Conservation (phyloP, 2,329 filamentous ascomycete genomes). For the Phialophora macrospora region DNA sequence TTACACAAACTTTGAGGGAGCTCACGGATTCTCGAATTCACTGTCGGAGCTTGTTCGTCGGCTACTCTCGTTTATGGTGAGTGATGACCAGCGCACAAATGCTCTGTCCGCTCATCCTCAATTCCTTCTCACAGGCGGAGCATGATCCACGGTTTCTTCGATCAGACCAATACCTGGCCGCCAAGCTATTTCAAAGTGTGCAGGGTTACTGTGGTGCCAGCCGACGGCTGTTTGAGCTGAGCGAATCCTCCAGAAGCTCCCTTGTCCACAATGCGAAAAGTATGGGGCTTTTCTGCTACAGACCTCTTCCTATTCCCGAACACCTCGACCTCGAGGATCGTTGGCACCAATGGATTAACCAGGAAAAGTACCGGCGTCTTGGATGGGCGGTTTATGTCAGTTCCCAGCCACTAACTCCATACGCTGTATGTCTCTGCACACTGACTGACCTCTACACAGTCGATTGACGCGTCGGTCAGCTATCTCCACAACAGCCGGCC, state of each 20-base stretch:
- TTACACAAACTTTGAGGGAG: constrained; percentile 12
- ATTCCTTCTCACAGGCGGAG: constrained; percentile 10
- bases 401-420: neutral
- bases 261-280: constrained; percentile 17
- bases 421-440: neutral
- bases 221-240: constrained; percentile 17
- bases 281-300: constrained; percentile 18
- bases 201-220: constrained; percentile 23
- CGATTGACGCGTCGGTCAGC: constrained; percentile 11
- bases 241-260: constrained; percentile 8
- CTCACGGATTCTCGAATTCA: constrained; percentile 11
- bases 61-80: constrained; percentile 17
- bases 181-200: constrained; percentile 14
- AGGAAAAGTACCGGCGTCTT: constrained; percentile 12
- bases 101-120: neutral
- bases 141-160: constrained; percentile 16
- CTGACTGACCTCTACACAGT: neutral
- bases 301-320: neutral
- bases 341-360: constrained; percentile 11
- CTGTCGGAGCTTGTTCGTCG: constrained; percentile 18
- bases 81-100: neutral
- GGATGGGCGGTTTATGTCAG: constrained; percentile 23
- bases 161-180: constrained; percentile 9
- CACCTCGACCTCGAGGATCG: neutral
- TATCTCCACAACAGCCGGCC: constrained; percentile 18